These are phyloP conservation scores for Solanum virginianum DNA, from an alignment of 257 asterid species.

Conservation along the genomic window DNA sequence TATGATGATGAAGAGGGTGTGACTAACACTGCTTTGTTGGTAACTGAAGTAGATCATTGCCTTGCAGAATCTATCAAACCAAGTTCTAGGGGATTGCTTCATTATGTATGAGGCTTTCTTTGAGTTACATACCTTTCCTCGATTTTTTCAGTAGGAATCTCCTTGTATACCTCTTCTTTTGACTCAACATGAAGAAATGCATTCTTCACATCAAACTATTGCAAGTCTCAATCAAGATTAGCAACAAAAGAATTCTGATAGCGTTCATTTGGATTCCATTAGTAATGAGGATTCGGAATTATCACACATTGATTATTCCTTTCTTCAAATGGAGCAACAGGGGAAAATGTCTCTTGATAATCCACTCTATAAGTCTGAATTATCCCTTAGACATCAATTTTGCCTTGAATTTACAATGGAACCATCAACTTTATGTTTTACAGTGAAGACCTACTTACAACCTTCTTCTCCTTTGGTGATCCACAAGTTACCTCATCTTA, in stretches of 20 bases:
- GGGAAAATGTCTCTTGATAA: background rate
- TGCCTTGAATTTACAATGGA: background rate
- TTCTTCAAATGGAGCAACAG: background rate
- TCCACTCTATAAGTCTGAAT: background rate
- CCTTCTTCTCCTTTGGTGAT: background rate
- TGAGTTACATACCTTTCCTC: background rate
- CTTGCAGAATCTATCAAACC: background rate
- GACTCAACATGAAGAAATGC: background rate
- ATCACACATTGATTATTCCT: no score
- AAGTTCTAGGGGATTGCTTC: background rate
- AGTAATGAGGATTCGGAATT: no score
- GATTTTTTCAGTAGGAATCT: background rate
- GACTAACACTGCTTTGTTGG: background rate
- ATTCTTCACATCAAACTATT: background rate
- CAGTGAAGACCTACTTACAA: background rate
- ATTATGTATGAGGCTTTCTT: background rate
- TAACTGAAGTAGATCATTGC: background rate
- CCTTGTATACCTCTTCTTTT: background rate
- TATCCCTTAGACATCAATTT: background rate
- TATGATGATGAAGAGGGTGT: background rate
- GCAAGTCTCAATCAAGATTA: background rate
- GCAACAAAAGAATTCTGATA: background rate
- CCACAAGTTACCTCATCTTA: background rate
- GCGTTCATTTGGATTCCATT: background rate
- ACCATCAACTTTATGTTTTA: background rate